Conservation (phyloP, 2,329 filamentous ascomycete genomes). For the Cladosporium sp. region DNA sequence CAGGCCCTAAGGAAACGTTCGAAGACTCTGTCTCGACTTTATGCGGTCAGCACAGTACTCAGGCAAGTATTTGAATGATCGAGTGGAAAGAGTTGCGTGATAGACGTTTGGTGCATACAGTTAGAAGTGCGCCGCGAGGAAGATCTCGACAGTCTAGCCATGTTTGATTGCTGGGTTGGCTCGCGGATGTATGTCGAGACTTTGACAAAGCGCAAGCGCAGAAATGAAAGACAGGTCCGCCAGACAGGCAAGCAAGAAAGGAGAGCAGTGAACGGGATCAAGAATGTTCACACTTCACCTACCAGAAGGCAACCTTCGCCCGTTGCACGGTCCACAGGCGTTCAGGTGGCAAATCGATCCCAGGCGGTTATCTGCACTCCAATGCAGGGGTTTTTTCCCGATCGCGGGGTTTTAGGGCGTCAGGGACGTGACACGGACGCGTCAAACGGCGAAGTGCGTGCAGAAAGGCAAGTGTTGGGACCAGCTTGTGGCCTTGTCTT, state of each 20-base stretch:
- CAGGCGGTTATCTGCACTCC: conserved; percentile 13
- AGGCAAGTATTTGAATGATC: background rate
- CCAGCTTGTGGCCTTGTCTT: conserved; percentile 1
- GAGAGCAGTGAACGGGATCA: conserved; percentile 1
- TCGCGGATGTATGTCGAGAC: background rate
- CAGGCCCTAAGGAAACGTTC: background rate
- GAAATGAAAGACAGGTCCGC: background rate
- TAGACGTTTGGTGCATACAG: conserved; percentile 3
- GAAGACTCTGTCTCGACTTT: conserved; percentile 4
- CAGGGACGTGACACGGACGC: conserved; percentile 18
- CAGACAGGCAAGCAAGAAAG: background rate
- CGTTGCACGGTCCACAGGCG: conserved; percentile 10
- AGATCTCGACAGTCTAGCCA: conserved; percentile 14
- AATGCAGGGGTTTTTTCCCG: conserved; percentile 18
- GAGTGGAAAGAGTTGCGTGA: background rate
- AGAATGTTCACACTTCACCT: conserved; percentile 6
- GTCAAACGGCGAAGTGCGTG: conserved; percentile 16
- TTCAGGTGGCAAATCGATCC: conserved; percentile 16
- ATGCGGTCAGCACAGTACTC: background rate
- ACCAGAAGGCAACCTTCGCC: conserved; percentile 8
- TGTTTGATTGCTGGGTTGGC: conserved; percentile 3
- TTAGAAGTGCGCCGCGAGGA: conserved; percentile 1
- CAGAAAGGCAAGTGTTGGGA: background rate
- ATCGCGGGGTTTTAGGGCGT: conserved; percentile 18
- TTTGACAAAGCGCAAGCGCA: background rate